A percentile compares a stretch with the other conserved stretches of the same genome.
These are phyloP conservation scores for Hemileccinum impolitum DNA, from an alignment of 768 basidiomycete genomes.

Conservation along the genomic window DNA sequence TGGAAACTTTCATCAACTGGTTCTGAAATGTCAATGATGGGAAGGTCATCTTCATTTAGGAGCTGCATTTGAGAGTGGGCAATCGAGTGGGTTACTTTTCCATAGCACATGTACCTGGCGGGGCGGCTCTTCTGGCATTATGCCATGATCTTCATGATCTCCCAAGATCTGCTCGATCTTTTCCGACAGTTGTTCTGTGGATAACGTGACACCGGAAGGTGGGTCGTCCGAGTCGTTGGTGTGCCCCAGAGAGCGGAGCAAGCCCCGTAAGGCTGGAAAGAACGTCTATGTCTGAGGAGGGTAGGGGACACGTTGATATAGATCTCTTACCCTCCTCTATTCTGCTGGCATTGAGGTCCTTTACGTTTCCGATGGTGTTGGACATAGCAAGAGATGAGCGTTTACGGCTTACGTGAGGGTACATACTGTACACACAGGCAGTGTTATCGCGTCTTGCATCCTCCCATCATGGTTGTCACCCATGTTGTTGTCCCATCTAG, in stretches of 20 bases:
- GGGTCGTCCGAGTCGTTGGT: not conserved
- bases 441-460: conserved; percentile 8
- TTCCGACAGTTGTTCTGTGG: conserved; percentile 54
- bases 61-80: conserved; percentile 40
- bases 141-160: conserved; percentile 41
- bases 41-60: conserved; percentile 74
- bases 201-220: conserved; percentile 28
- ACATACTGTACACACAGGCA: not conserved
- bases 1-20: conserved; percentile 35
- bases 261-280: conserved; percentile 36
- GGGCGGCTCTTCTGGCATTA: conserved; percentile 45
- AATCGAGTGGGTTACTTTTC: conserved; percentile 18
- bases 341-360: conserved; percentile 31
- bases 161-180: conserved; percentile 52
- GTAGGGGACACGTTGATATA: not conserved
- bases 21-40: conserved; percentile 76
- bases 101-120: conserved; percentile 55
- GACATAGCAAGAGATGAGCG: conserved; percentile 16
- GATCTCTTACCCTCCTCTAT: conserved; percentile 40
- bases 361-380: conserved; percentile 11
- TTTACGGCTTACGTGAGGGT: conserved; percentile 18
- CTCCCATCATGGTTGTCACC: conserved; percentile 39
- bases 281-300: conserved; percentile 5
- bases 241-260: conserved; percentile 37
- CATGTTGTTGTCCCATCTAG: conserved; percentile 31